phyloP scores from a whole-genome alignment of 352 stramenopile species.

The Phytophthora tentaculata region DNA sequence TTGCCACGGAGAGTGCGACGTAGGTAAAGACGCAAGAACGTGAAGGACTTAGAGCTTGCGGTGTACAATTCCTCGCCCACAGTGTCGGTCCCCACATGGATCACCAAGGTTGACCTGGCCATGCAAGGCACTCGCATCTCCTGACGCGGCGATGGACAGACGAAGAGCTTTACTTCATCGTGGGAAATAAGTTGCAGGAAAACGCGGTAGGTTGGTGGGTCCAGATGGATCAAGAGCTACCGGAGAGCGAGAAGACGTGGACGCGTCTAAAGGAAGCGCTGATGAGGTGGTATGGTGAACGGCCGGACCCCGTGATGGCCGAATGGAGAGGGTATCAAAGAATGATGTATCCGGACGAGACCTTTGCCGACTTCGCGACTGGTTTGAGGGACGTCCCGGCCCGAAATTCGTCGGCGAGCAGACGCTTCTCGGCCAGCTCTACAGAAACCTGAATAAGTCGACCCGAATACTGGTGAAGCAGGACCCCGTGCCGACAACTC shows the following conservation, averaged over 20 bases:
- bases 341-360: slow-evolving; percentile 1
- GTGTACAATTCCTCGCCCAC: background rate
- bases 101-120: background rate
- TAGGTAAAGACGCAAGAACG: background rate
- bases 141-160: slow-evolving; percentile 1
- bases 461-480: slow-evolving; percentile 1
- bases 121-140: background rate
- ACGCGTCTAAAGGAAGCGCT: background rate
- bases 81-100: background rate
- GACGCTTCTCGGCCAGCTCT: slow-evolving; percentile 5
- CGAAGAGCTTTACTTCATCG: slow-evolving; percentile 2
- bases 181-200: slow-evolving; percentile 13
- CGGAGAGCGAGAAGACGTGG: background rate
- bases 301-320: background rate
- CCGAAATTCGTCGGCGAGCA: background rate
- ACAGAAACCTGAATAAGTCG: slow-evolving; percentile 4
- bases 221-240: slow-evolving; percentile 1
- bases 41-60: background rate
- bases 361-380: slow-evolving; percentile 5
- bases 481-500: background rate
- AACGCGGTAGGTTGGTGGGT: background rate
- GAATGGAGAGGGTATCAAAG: slow-evolving; percentile 4
- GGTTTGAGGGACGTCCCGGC: background rate
- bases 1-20: background rate
- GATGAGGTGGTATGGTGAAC: background rate